These are phyloP conservation scores for Hirsutella thompsonii DNA, from an alignment of 2,329 filamentous ascomycete species.

Conservation along the genomic window DNA sequence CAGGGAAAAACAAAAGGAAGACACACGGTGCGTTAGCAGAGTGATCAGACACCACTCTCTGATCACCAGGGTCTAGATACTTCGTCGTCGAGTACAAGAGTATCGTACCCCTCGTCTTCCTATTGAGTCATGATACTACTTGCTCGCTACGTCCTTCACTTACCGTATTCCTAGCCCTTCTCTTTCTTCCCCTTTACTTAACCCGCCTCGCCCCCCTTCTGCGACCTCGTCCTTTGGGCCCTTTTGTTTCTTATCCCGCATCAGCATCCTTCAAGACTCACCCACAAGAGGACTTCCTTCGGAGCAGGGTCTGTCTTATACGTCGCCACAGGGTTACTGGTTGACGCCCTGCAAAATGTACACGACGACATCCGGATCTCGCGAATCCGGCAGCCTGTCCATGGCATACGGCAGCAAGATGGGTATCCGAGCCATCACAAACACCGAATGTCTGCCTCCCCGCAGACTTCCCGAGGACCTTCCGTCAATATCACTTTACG, in stretches of 20 bases:
- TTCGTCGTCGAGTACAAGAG: conserved; percentile 17
- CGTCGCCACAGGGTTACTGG: not conserved
- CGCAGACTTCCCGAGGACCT: conserved; percentile 11
- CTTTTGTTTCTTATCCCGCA: not conserved
- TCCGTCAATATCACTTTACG: conserved; percentile 8
- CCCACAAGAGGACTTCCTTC: not conserved
- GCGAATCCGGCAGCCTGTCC: conserved; percentile 6
- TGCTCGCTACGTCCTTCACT: conserved; percentile 7
- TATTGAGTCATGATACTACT: conserved; percentile 10
- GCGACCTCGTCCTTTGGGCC: not conserved
- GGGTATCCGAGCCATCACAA: conserved; percentile 9
- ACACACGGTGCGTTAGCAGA: conserved; percentile 14
- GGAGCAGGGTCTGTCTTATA: conserved; percentile 5
- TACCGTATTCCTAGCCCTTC: conserved; percentile 3
- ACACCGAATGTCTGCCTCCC: conserved; percentile 5
- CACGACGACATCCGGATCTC: conserved; percentile 5
- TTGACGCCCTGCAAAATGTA: conserved; percentile 4
- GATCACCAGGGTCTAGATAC: conserved; percentile 12
- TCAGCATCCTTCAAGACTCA: not conserved
- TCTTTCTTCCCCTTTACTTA: conserved; percentile 13
- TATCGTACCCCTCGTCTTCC: conserved; percentile 12
- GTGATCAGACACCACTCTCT: conserved; percentile 8
- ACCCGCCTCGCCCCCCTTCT: conserved; percentile 10
- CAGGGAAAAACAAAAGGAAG: conserved; percentile 16
- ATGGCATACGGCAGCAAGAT: conserved; percentile 8